Percentiles rank a stretch among this genome's conserved stretches.
Conservation (phyloP, 169 alveolate genomes). For the Hepatocystis sp. region DNA sequence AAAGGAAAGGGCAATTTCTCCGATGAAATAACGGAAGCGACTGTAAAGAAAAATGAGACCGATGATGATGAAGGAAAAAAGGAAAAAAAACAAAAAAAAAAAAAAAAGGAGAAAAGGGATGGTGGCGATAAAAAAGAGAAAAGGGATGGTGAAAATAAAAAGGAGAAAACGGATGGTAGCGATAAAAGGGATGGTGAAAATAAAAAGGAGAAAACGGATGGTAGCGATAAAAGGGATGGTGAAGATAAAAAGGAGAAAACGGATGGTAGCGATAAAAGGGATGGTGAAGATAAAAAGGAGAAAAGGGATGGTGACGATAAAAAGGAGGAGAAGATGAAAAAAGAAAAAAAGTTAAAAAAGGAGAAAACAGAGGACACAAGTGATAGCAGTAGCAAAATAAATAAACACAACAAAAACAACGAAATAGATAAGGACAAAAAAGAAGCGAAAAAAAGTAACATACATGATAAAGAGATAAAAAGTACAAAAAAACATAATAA, state of each 20-base stretch:
- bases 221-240: not conserved
- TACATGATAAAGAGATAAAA: not conserved
- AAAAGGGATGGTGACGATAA: not conserved
- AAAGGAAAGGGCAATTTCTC: no score
- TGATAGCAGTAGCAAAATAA: no score
- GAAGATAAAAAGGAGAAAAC: no score
- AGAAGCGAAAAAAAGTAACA: not conserved
- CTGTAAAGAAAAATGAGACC: no score
- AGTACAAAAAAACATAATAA: not conserved
- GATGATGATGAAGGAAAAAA: not conserved
- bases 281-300: not conserved
- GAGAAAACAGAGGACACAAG: not conserved
- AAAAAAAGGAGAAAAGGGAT: constrained; percentile 3
- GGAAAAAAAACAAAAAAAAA: not conserved
- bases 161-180: not conserved
- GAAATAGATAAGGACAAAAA: not conserved
- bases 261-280: no score
- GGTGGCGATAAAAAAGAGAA: not conserved
- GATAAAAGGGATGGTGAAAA: not conserved
- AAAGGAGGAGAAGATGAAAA: not conserved
- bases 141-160: not conserved
- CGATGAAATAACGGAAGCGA: no score
- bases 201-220: not conserved
- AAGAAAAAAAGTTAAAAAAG: constrained; percentile 3
- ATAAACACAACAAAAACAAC: not conserved